These are phyloP conservation scores for Inga leiocalycina DNA, from an alignment of 306 rosid species.

Conservation along the genomic window DNA sequence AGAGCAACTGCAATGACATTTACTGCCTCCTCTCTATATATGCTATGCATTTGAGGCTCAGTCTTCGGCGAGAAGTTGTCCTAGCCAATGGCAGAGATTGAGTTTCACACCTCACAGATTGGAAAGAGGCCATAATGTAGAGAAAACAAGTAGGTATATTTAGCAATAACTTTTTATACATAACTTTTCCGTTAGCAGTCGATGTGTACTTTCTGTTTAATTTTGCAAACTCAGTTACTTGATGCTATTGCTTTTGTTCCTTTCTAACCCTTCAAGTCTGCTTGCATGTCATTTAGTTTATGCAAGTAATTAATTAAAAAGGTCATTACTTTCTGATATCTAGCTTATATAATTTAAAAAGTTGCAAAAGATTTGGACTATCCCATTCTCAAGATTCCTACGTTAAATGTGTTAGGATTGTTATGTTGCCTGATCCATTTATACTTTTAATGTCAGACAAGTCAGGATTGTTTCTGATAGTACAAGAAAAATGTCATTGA, in stretches of 20 bases:
- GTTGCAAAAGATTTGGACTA: not conserved
- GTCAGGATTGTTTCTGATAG: slow-evolving; percentile 6
- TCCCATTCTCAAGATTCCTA: not conserved
- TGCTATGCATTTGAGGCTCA: slow-evolving; percentile 47
- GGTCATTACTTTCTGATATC: not conserved
- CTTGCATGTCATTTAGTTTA: not conserved
- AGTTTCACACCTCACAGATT: not conserved
- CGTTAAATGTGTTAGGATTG: not conserved
- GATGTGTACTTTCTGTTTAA: not conserved
- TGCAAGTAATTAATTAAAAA: not conserved
- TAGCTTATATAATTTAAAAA: not conserved
- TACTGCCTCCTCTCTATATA: slow-evolving; percentile 58
- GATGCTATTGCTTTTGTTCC: not conserved
- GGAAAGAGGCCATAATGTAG: not conserved
- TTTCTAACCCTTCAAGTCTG: not conserved
- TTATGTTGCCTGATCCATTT: not conserved
- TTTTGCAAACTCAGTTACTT: not conserved
- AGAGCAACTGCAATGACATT: slow-evolving; percentile 63
- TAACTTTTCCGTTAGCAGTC: not conserved
- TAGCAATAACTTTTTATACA: not conserved
- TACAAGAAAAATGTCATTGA: slow-evolving; percentile 4
- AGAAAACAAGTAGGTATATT: not conserved
- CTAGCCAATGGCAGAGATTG: slow-evolving; percentile 17
- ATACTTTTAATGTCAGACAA: not conserved
- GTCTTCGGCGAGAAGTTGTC: slow-evolving; percentile 44